Conservation (phyloP, 306 rosid species). For the Lagenaria siceraria region DNA sequence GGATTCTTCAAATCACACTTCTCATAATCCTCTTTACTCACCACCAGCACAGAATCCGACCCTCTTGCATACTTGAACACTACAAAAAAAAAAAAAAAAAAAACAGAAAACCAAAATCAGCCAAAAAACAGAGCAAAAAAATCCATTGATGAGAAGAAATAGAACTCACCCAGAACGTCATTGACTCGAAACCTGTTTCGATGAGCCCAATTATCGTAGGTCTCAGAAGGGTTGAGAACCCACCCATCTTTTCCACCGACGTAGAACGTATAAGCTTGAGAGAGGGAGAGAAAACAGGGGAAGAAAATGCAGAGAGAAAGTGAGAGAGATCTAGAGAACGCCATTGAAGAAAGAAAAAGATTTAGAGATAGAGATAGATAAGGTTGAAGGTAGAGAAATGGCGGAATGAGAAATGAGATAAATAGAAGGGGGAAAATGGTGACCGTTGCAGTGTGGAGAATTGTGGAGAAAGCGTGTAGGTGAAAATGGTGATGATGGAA, state of each 20-base stretch:
- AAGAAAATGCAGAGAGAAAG: not conserved
- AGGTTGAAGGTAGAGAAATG: not conserved
- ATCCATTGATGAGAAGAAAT: not conserved
- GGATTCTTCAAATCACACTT: conserved; percentile 58
- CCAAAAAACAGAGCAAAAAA: not conserved
- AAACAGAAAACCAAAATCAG: not conserved
- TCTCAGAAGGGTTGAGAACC: conserved; percentile 54
- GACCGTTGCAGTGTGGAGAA: not conserved
- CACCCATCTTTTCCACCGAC: conserved; percentile 73
- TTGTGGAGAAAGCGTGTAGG: not conserved
- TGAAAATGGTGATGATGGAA: not conserved
- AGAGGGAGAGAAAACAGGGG: conserved; percentile 11
- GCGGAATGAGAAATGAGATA: not conserved
- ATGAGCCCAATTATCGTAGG: conserved; percentile 40
- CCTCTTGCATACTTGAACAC: conserved; percentile 70
- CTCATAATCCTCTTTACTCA: conserved; percentile 49
- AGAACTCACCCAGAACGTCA: conserved; percentile 45
- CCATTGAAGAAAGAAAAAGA: conserved; percentile 18
- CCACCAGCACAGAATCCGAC: conserved; percentile 53
- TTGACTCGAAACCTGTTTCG: conserved; percentile 48
- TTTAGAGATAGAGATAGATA: not conserved
- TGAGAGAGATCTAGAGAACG: conserved; percentile 10
- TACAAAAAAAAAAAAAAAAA: not conserved
- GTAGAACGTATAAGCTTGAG: conserved; percentile 30
- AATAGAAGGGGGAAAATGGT: not conserved